Conservation (phyloP, 2,329 filamentous ascomycete genomes). For the Didymella keratinophila region DNA sequence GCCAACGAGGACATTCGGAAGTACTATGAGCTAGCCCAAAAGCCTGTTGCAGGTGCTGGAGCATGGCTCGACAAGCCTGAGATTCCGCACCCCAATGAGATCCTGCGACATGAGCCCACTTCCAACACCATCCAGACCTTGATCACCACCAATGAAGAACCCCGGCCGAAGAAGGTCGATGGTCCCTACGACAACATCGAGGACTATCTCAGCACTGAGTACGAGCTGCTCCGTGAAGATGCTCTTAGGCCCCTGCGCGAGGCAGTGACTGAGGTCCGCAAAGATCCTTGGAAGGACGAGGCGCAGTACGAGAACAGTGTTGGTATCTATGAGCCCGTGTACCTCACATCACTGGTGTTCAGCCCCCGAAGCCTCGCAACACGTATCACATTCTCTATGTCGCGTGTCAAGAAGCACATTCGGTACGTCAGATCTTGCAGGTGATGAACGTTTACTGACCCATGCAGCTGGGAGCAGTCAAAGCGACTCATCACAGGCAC, state of each 20-base stretch:
- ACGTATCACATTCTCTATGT: constrained; percentile 74
- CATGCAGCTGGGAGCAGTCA: constrained; percentile 65
- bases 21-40: constrained; percentile 33
- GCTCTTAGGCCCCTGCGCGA: constrained; percentile 72
- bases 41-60: constrained; percentile 29
- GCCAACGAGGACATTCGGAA: constrained; percentile 39
- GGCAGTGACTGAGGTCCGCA: constrained; percentile 61
- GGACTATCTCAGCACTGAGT: constrained; percentile 76
- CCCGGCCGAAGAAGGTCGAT: constrained; percentile 45
- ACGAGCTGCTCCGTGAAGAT: constrained; percentile 78
- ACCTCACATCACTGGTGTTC: constrained; percentile 71
- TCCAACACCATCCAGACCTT: constrained; percentile 22
- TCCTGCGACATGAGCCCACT: constrained; percentile 45
- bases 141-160: constrained; percentile 30
- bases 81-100: constrained; percentile 63
- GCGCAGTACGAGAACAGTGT: constrained; percentile 51
- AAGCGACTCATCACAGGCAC: constrained; percentile 64
- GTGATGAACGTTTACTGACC: background rate
- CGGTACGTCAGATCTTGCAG: constrained; percentile 36
- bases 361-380: constrained; percentile 69
- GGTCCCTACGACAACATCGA: constrained; percentile 67
- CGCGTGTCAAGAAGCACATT: constrained; percentile 70
- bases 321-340: constrained; percentile 61
- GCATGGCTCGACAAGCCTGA: constrained; percentile 57
- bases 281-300: constrained; percentile 56